Evolutionary conservation across 345 rosid species (phyloP).

Genomic region (Heritiera littoralis): DNA sequence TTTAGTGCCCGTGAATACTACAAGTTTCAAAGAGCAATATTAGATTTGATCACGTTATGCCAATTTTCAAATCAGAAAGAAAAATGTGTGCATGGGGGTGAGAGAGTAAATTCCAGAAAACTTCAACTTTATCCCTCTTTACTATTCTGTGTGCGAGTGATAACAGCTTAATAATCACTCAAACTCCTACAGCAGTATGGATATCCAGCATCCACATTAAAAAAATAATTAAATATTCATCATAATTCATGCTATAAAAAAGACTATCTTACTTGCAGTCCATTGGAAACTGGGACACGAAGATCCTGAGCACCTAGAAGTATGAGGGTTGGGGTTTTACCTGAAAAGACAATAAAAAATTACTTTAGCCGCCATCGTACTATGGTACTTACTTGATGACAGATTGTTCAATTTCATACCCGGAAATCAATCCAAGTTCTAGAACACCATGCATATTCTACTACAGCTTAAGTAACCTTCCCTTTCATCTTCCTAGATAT

Average conservation of each 20-base stretch:
- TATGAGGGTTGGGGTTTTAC: slow-evolving; percentile 88
- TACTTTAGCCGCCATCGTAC: background rate
- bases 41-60: background rate
- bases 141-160: background rate
- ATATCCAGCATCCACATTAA: background rate
- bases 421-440: background rate
- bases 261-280: slow-evolving; percentile 65
- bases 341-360: slow-evolving; percentile 38
- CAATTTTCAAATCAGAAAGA: background rate
- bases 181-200: slow-evolving; percentile 7
- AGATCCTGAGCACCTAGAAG: slow-evolving; percentile 86
- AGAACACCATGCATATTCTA: background rate
- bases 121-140: background rate
- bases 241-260: slow-evolving; percentile 5
- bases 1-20: slow-evolving; percentile 78
- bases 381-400: background rate
- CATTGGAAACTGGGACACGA: slow-evolving; percentile 81
- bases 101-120: background rate
- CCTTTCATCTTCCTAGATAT: background rate
- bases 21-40: slow-evolving; percentile 23
- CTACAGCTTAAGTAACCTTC: background rate
- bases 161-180: background rate
- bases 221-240: background rate
- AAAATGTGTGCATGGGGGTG: background rate
- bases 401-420: background rate